phyloP scores from a whole-genome alignment of 179 eudicot species.

The Spergularia azorica region DNA sequence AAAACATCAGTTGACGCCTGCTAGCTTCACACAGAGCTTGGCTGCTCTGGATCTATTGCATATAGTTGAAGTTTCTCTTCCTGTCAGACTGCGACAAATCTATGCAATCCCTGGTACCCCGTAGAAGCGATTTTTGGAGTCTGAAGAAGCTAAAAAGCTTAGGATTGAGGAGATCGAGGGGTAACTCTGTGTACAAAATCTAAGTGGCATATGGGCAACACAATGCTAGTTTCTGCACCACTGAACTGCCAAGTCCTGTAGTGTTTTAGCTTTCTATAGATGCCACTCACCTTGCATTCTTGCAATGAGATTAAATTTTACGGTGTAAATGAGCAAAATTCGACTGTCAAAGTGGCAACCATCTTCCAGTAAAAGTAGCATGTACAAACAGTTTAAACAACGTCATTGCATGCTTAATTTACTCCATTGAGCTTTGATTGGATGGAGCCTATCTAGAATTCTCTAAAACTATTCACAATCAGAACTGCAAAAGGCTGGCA shows the following conservation, averaged over 20 bases:
- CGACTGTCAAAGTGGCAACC: neutral
- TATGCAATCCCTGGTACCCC: no score
- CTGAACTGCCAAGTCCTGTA: neutral
- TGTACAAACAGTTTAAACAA: neutral
- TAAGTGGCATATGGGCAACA: no score
- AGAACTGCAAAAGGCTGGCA: constrained; percentile 13
- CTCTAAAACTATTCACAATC: constrained; percentile 23
- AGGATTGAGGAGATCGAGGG: no score
- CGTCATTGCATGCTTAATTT: neutral
- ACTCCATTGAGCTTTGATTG: constrained; percentile 4
- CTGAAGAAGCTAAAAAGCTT: neutral
- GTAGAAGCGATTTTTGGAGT: no score
- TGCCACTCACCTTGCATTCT: no score
- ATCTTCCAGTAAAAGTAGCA: neutral
- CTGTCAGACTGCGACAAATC: no score
- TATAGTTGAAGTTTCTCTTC: no score
- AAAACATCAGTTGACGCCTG: no score
- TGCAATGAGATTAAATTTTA: neutral
- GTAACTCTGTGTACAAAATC: no score
- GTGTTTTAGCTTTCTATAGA: neutral
- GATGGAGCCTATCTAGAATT: neutral
- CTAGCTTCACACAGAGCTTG: no score
- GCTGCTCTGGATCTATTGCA: no score
- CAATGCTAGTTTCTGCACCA: no score
- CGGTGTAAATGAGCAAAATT: neutral